phyloP scores from a whole-genome alignment of 169 alveolate species.

The Eimeria maxima region DNA sequence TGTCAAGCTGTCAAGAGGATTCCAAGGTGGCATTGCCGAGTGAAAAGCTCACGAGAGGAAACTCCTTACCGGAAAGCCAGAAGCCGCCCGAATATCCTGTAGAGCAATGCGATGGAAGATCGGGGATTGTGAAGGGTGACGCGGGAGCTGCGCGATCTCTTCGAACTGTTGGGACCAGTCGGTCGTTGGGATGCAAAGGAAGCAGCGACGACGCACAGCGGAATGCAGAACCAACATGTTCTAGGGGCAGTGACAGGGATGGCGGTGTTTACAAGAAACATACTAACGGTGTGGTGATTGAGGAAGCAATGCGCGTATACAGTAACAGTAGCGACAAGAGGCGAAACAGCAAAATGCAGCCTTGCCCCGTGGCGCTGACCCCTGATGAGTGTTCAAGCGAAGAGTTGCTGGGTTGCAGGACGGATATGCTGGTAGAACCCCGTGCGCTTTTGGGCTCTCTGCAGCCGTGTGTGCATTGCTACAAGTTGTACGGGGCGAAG shows the following conservation, averaged over 20 bases:
- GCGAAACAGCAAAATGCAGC: constrained; percentile 56
- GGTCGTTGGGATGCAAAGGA: neutral
- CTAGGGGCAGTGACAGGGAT: neutral
- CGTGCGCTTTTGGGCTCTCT: constrained; percentile 67
- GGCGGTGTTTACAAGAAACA: neutral
- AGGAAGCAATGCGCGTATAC: constrained; percentile 73
- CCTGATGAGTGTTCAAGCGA: constrained; percentile 47
- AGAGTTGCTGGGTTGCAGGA: constrained; percentile 80
- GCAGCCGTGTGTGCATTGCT: constrained; percentile 83
- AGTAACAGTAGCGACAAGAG: constrained; percentile 44
- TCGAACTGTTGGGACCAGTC: neutral
- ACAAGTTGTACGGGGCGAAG: constrained; percentile 84
- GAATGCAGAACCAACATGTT: neutral
- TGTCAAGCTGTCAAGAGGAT: neutral
- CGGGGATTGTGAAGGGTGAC: neutral
- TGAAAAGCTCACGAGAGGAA: neutral
- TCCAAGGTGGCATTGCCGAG: neutral
- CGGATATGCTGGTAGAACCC: constrained; percentile 82
- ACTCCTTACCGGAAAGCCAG: neutral
- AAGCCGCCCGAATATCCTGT: neutral
- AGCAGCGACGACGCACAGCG: neutral
- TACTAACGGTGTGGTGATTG: constrained; percentile 21
- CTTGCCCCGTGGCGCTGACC: constrained; percentile 58
- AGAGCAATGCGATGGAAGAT: neutral
- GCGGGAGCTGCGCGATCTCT: neutral